A percentile compares a stretch with the other conserved stretches of the same genome.
Evolutionary conservation across 441 rosid genomes (phyloP).

Genomic region (Capsella rubella): DNA sequence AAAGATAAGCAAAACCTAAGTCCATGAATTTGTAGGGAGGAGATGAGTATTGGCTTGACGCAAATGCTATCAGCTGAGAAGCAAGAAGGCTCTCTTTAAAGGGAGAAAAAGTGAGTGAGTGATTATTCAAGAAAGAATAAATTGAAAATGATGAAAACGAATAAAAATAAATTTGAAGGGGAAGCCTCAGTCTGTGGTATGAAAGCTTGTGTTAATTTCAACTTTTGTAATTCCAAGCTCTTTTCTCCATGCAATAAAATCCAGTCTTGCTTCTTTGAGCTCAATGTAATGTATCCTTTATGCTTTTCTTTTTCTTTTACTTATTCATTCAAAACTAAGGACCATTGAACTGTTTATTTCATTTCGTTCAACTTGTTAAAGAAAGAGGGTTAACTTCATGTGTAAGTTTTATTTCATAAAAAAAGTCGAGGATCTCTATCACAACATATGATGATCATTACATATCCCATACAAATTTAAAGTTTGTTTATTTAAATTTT

Average conservation of each 20-base stretch:
- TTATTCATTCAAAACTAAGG: conserved; percentile 32
- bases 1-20: conserved; percentile 17
- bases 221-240: conserved; percentile 40
- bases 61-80: conserved; percentile 19
- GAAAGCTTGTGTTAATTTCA: conserved; percentile 28
- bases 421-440: background rate
- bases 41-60: conserved; percentile 17
- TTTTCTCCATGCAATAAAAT: conserved; percentile 34
- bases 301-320: conserved; percentile 34
- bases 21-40: conserved; percentile 14
- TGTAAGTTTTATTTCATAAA: background rate
- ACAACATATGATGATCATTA: background rate
- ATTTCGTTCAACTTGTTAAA: background rate
- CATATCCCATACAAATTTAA: conserved; percentile 5
- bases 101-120: background rate
- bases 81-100: conserved; percentile 10
- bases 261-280: conserved; percentile 42
- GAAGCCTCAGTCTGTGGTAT: conserved; percentile 20
- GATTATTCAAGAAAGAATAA: conserved; percentile 38
- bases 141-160: conserved; percentile 36
- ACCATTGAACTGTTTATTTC: background rate
- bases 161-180: conserved; percentile 18
- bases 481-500: background rate
- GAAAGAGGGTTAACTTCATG: background rate
- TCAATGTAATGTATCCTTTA: conserved; percentile 32